Conservation (phyloP, 139 green algal genomes). For the Chlorella sp. region DNA sequence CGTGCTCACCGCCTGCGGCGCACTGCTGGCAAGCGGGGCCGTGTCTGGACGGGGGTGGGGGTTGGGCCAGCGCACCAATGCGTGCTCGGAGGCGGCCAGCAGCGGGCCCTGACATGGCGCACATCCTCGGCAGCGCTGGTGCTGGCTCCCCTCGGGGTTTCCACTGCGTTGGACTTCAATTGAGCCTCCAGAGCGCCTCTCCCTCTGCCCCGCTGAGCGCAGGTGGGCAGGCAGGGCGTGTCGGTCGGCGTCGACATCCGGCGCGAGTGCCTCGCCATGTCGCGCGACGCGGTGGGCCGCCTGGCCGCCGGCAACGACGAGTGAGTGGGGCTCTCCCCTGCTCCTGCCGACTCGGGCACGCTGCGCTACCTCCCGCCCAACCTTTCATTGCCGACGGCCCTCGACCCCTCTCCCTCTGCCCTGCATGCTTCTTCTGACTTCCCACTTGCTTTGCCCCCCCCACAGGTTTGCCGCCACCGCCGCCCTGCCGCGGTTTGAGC, state of each 20-base stretch:
- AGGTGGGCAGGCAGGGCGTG: too few relatives aligned
- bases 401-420: neutral
- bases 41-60: neutral
- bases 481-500: constrained; percentile 31
- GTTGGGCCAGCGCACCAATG: too few relatives aligned
- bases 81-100: too few relatives aligned
- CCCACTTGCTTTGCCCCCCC: neutral
- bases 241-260: constrained; percentile 61
- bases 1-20: constrained; percentile 55
- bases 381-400: neutral
- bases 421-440: neutral
- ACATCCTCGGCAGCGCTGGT: too few relatives aligned
- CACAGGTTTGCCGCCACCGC: constrained; percentile 44
- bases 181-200: too few relatives aligned
- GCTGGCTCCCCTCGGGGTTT: too few relatives aligned
- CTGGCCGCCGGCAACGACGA: constrained; percentile 32
- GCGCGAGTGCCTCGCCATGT: constrained; percentile 31
- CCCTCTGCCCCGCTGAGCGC: too few relatives aligned
- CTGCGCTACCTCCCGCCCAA: neutral
- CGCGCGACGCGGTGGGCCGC: constrained; percentile 21
- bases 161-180: too few relatives aligned
- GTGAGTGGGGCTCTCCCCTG: constrained; percentile 7
- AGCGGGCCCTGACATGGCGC: too few relatives aligned
- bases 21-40: constrained; percentile 43
- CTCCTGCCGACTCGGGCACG: neutral